phyloP scores from a whole-genome alignment of 2,329 filamentous ascomycete species.

The Colletotrichum simmondsii region DNA sequence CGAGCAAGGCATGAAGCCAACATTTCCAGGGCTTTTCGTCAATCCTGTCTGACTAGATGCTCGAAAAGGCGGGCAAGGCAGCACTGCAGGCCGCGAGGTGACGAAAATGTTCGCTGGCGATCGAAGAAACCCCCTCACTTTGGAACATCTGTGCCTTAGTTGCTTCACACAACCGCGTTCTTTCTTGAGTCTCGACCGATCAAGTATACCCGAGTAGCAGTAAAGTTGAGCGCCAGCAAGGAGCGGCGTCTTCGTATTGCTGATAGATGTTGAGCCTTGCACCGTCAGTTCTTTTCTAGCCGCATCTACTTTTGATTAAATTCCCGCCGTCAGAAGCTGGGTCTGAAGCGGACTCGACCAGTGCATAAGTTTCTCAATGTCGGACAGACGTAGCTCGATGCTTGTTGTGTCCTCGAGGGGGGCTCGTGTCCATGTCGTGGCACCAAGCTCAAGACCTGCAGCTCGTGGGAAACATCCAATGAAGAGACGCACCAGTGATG shows the following conservation, averaged over 20 bases:
- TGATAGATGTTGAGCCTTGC: not conserved
- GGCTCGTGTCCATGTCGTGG: slow-evolving; percentile 33
- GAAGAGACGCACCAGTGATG: not conserved
- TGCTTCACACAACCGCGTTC: not conserved
- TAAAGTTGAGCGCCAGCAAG: not conserved
- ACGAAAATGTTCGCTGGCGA: slow-evolving; percentile 8
- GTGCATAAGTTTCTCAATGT: slow-evolving; percentile 4
- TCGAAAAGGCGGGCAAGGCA: slow-evolving; percentile 8
- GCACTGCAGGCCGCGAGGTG: slow-evolving; percentile 22
- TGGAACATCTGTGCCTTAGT: not conserved
- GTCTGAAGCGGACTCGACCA: not conserved
- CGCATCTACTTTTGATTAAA: not conserved
- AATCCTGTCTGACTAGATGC: slow-evolving; percentile 4
- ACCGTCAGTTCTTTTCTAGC: not conserved
- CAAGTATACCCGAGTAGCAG: not conserved
- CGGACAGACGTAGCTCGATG: slow-evolving; percentile 3
- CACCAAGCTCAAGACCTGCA: slow-evolving; percentile 17
- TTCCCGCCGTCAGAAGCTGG: not conserved
- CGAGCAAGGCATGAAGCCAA: not conserved
- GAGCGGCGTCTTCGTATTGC: slow-evolving; percentile 9
- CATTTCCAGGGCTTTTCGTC: not conserved
- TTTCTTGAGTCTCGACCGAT: not conserved
- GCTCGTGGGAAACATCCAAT: slow-evolving; percentile 21
- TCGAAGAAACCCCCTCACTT: not conserved
- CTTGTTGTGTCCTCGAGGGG: slow-evolving; percentile 11